A percentile compares a stretch with the other conserved stretches of the same genome.
phyloP scores from a whole-genome alignment of 2,329 filamentous ascomycete genomes.

The Phaeosphaeria sp. region DNA sequence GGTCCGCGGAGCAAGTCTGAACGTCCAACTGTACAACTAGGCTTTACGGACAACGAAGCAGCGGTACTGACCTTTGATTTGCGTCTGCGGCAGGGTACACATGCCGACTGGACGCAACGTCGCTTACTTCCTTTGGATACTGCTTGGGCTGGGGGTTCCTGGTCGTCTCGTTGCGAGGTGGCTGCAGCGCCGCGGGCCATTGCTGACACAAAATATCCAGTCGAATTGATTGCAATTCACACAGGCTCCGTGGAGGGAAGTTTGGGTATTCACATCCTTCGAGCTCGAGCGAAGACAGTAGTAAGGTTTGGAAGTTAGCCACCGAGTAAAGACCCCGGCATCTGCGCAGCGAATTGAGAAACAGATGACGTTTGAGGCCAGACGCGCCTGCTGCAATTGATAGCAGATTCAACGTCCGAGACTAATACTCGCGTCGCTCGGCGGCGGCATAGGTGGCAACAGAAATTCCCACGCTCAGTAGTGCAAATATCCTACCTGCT shows the following conservation, averaged over 20 bases:
- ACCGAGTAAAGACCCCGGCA: slow-evolving; percentile 1
- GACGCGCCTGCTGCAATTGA: slow-evolving; percentile 8
- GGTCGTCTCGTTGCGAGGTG: slow-evolving; percentile 27
- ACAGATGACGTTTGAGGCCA: slow-evolving; percentile 17
- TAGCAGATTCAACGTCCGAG: not conserved
- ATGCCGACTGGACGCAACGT: slow-evolving; percentile 50
- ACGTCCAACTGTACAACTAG: slow-evolving; percentile 1
- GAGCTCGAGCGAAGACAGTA: slow-evolving; percentile 16
- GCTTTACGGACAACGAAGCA: not conserved
- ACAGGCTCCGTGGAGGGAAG: slow-evolving; percentile 24
- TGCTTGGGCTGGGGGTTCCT: slow-evolving; percentile 22
- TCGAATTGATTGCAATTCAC: not conserved
- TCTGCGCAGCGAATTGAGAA: not conserved
- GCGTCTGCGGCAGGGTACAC: slow-evolving; percentile 58
- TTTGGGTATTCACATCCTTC: slow-evolving; percentile 11
- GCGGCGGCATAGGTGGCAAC: slow-evolving; percentile 2
- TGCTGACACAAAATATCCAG: slow-evolving; percentile 4
- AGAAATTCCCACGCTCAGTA: not conserved
- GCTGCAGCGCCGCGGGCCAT: slow-evolving; percentile 39
- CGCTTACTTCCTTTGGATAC: slow-evolving; percentile 42
- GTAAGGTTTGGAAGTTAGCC: slow-evolving; percentile 12
- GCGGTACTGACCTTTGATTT: slow-evolving; percentile 54
- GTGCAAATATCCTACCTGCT: not conserved
- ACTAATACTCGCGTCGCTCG: slow-evolving; percentile 3
- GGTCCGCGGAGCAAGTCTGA: slow-evolving; percentile 27